Conservation (phyloP, 169 alveolate genomes). For the Babesia bovis region DNA sequence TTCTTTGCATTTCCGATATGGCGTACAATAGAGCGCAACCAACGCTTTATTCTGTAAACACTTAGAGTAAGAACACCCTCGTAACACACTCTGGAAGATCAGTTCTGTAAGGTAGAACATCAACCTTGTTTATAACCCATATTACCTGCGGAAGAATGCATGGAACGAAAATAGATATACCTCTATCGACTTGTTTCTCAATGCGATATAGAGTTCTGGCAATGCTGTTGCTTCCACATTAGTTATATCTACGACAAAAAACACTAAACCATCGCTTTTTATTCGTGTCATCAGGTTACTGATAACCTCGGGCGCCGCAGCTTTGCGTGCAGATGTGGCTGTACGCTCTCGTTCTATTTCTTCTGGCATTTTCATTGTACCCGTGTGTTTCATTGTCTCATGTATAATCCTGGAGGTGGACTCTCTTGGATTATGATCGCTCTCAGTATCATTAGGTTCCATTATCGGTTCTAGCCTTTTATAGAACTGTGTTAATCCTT, state of each 20-base stretch:
- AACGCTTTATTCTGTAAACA: slow-evolving; percentile 66
- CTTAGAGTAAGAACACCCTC: not conserved
- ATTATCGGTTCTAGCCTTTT: slow-evolving; percentile 46
- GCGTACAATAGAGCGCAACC: slow-evolving; percentile 83
- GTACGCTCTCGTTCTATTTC: slow-evolving; percentile 38
- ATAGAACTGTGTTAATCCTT: slow-evolving; percentile 31
- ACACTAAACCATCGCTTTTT: slow-evolving; percentile 74
- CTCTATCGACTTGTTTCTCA: slow-evolving; percentile 77
- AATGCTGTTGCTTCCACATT: slow-evolving; percentile 82
- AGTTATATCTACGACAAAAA: slow-evolving; percentile 78
- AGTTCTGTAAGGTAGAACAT: slow-evolving; percentile 76
- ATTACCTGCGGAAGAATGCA: slow-evolving; percentile 60
- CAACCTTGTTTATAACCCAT: slow-evolving; percentile 82
- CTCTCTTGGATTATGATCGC: slow-evolving; percentile 7
- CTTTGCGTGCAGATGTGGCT: not conserved
- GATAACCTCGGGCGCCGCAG: slow-evolving; percentile 57
- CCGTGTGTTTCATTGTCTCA: not conserved
- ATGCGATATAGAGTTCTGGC: slow-evolving; percentile 83
- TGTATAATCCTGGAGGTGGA: not conserved
- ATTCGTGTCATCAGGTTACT: slow-evolving; percentile 61
- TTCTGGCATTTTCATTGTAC: slow-evolving; percentile 32
- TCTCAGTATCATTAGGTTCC: slow-evolving; percentile 20
- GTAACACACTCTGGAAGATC: slow-evolving; percentile 45
- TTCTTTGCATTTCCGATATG: slow-evolving; percentile 81
- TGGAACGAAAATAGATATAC: not conserved